Percentiles rank a stretch among this genome's conserved stretches.
These are phyloP conservation scores for Heteromeles arbutifolia DNA, from an alignment of 306 rosid genomes.

Conservation along the genomic window DNA sequence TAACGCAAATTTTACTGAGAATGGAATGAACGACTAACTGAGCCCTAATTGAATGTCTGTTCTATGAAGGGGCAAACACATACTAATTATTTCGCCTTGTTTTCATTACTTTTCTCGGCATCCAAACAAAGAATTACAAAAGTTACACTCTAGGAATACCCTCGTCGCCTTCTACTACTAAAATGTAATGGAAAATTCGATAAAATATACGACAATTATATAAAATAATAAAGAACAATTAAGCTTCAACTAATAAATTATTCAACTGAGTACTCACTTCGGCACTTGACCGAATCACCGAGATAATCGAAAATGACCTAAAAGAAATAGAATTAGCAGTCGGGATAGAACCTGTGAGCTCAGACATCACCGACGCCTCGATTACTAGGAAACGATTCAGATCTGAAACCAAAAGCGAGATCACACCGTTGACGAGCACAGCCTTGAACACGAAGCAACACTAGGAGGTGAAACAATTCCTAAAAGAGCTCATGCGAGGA, in stretches of 20 bases:
- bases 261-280: neutral
- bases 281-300: neutral
- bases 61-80: neutral
- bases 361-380: slow-evolving; percentile 56
- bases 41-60: neutral
- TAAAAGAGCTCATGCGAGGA: slow-evolving; percentile 13
- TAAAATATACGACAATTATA: neutral
- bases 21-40: neutral
- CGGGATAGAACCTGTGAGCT: slow-evolving; percentile 26
- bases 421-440: slow-evolving; percentile 21
- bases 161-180: neutral
- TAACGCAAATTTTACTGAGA: no score
- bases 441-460: slow-evolving; percentile 12
- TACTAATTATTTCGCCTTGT: neutral
- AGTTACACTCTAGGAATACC: neutral
- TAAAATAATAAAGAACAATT: neutral
- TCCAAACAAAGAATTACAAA: neutral
- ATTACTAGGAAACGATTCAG: slow-evolving; percentile 32
- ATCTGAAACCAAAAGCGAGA: slow-evolving; percentile 52
- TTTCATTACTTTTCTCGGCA: neutral
- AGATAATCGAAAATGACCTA: neutral
- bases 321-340: slow-evolving; percentile 23
- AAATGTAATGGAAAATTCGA: neutral
- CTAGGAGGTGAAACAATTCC: slow-evolving; percentile 23
- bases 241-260: neutral